Percentiles rank a stretch among this genome's conserved stretches.
Conservation (phyloP, 305 asterid genomes). For the Solanum hybrid region DNA sequence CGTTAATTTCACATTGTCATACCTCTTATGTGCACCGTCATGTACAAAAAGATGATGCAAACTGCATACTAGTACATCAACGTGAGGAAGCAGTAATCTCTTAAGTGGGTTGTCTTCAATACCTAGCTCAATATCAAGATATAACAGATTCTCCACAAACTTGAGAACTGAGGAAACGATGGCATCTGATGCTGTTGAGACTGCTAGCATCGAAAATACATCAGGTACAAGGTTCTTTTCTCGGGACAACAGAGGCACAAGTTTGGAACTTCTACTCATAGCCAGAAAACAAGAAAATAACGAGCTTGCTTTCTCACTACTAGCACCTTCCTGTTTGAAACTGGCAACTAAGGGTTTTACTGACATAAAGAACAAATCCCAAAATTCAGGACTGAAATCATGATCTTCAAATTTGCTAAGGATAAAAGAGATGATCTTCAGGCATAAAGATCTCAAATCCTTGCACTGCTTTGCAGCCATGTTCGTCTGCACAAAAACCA, state of each 20-base stretch:
- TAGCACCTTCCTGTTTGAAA: slow-evolving; percentile 79
- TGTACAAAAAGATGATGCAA: slow-evolving; percentile 48
- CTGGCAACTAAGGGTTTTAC: slow-evolving; percentile 53
- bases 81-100: slow-evolving; percentile 55
- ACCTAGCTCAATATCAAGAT: slow-evolving; percentile 61
- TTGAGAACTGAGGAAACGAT: slow-evolving; percentile 54
- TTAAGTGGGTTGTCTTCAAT: slow-evolving; percentile 36
- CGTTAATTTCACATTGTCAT: slow-evolving; percentile 5
- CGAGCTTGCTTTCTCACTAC: slow-evolving; percentile 85
- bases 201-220: slow-evolving; percentile 64
- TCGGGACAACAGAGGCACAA: slow-evolving; percentile 51
- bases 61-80: slow-evolving; percentile 59
- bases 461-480: slow-evolving; percentile 57
- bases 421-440: slow-evolving; percentile 54
- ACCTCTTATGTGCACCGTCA: slow-evolving; percentile 54
- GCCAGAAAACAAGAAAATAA: slow-evolving; percentile 86
- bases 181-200: slow-evolving; percentile 69
- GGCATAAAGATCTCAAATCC: slow-evolving; percentile 85
- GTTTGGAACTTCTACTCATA: slow-evolving; percentile 80
- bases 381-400: slow-evolving; percentile 59
- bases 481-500: slow-evolving; percentile 45
- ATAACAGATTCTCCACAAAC: slow-evolving; percentile 73
- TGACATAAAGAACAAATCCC: slow-evolving; percentile 73
- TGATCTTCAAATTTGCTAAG: slow-evolving; percentile 58
- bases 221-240: slow-evolving; percentile 76